A percentile compares a stretch with the other conserved stretches of the same genome.
phyloP scores from a whole-genome alignment of 2,329 filamentous ascomycete genomes.

The Xylariaceae sp. region DNA sequence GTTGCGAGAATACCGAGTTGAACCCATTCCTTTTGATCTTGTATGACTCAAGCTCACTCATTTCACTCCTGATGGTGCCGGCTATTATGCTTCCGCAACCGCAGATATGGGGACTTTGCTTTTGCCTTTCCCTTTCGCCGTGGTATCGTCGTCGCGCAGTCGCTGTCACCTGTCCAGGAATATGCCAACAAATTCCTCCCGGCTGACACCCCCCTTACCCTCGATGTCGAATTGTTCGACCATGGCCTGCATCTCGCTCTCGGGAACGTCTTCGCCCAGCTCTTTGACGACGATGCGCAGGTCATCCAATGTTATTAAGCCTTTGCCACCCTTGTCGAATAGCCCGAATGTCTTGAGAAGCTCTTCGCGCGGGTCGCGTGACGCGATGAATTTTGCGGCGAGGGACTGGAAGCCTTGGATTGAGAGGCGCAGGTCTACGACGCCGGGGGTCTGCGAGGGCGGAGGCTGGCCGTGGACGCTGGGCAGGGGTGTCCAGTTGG shows the following conservation, averaged over 20 bases:
- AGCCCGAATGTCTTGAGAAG: slow-evolving; percentile 86
- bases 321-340: slow-evolving; percentile 91
- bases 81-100: too few species aligned
- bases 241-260: slow-evolving; percentile 91
- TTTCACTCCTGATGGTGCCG: too few species aligned
- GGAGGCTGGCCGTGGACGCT: slow-evolving; percentile 38
- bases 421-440: slow-evolving; percentile 66
- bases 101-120: too few species aligned
- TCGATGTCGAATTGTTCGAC: slow-evolving; percentile 97
- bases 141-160: too few species aligned
- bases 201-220: slow-evolving; percentile 74
- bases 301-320: slow-evolving; percentile 84
- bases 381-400: slow-evolving; percentile 74
- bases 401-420: slow-evolving; percentile 70
- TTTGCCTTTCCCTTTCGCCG: too few species aligned
- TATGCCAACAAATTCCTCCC: slow-evolving; percentile 65
- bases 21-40: too few species aligned
- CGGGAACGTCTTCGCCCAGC: slow-evolving; percentile 85
- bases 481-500: slow-evolving; percentile 46
- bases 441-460: slow-evolving; percentile 51
- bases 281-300: slow-evolving; percentile 83
- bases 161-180: slow-evolving; percentile 28
- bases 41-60: too few species aligned
- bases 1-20: too few species aligned
- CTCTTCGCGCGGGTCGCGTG: slow-evolving; percentile 84